Conservation (phyloP, 1,284 basidiomycete species). For the Heterobasidion annosum region DNA sequence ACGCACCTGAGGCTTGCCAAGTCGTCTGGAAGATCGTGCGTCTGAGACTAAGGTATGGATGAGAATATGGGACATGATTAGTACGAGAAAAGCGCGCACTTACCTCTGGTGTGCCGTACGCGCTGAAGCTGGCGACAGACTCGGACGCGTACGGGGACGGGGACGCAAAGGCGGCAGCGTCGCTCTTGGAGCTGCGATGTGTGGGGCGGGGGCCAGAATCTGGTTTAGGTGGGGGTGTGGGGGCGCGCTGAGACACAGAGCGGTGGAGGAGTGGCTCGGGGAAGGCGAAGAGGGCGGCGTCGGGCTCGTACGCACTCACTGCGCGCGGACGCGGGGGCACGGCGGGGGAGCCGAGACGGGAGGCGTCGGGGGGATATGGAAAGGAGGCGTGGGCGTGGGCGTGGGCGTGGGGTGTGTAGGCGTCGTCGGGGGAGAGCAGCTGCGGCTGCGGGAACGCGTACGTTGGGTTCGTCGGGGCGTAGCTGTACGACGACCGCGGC, state of each 20-base stretch:
- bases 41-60: slow-evolving; percentile 1
- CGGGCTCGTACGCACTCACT: slow-evolving; percentile 26
- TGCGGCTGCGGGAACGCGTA: no score
- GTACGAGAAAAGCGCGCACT: slow-evolving; percentile 12
- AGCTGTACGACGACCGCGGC: neutral
- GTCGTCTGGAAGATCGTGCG: slow-evolving; percentile 28
- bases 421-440: no score
- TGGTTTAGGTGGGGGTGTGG: slow-evolving; percentile 18
- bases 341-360: slow-evolving; percentile 14
- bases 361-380: slow-evolving; percentile 6
- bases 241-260: slow-evolving; percentile 32
- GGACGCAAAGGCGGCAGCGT: slow-evolving; percentile 14
- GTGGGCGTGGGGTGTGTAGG: no score
- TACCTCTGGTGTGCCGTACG: slow-evolving; percentile 5
- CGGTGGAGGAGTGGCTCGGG: slow-evolving; percentile 46
- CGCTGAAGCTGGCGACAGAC: neutral
- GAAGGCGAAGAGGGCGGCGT: slow-evolving; percentile 25
- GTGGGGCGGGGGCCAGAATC: slow-evolving; percentile 6
- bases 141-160: slow-evolving; percentile 2
- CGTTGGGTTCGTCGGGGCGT: slow-evolving; percentile 18
- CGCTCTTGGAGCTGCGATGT: slow-evolving; percentile 35
- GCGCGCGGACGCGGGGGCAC: slow-evolving; percentile 19
- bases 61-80: neutral
- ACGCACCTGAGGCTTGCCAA: slow-evolving; percentile 49
- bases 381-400: slow-evolving; percentile 4